Evolutionary conservation across 139 green algal species (phyloP).

Genomic region (Chlamydomonas asymmetrica): DNA sequence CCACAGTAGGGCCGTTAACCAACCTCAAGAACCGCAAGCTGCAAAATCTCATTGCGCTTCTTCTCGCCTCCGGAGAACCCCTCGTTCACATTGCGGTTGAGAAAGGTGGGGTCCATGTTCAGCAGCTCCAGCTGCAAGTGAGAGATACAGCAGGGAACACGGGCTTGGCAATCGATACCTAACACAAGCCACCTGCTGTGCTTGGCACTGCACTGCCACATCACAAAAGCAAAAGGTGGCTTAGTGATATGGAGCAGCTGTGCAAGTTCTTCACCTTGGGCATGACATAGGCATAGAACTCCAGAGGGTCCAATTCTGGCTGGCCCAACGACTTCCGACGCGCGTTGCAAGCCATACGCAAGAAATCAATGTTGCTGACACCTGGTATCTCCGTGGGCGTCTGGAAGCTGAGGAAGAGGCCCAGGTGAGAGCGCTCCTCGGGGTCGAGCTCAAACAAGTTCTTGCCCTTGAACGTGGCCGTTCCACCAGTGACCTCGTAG

Average conservation of each 20-base stretch:
- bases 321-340: conserved; percentile 74
- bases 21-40: conserved; percentile 94
- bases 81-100: conserved; percentile 98
- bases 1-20: too few species aligned
- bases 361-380: conserved; percentile 97
- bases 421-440: conserved; percentile 86
- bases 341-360: conserved; percentile 93
- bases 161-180: not conserved
- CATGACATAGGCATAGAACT: conserved; percentile 96
- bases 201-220: not conserved
- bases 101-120: conserved; percentile 96
- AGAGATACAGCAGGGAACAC: not conserved
- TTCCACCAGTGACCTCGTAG: conserved; percentile 92
- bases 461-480: conserved; percentile 88
- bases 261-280: too few species aligned
- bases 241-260: too few species aligned
- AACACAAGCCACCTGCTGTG: not conserved
- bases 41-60: conserved; percentile 97
- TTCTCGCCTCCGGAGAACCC: conserved; percentile 98
- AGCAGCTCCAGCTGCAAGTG: conserved; percentile 83
- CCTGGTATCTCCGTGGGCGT: conserved; percentile 94
- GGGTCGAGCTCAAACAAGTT: conserved; percentile 92
- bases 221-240: too few species aligned
- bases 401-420: conserved; percentile 96
- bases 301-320: conserved; percentile 94